Evolutionary conservation across 768 basidiomycete species (phyloP).

Genomic region (Gautieria morchelliformis): DNA sequence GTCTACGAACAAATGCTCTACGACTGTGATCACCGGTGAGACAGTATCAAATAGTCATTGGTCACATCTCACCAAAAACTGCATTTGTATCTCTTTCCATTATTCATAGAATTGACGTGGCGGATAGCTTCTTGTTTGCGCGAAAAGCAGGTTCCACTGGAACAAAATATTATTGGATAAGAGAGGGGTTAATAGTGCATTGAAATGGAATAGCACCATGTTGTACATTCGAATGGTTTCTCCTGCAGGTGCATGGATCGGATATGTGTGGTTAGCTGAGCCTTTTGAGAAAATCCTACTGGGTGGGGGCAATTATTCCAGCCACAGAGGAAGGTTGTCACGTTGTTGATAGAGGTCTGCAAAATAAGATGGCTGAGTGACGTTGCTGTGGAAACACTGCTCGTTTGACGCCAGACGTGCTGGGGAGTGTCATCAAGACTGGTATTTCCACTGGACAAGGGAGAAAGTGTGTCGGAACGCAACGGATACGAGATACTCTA

Average conservation of each 20-base stretch:
- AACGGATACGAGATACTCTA: not conserved
- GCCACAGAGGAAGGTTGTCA: slow-evolving; percentile 1
- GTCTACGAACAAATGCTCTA: not conserved
- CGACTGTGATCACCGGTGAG: not conserved
- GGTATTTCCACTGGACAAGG: not conserved
- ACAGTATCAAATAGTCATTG: not conserved
- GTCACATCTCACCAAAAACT: not conserved
- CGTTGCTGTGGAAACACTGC: not conserved
- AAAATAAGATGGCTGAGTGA: not conserved
- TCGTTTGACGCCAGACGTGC: not conserved
- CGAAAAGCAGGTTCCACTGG: not conserved
- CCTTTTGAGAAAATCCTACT: not conserved
- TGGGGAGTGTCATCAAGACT: not conserved
- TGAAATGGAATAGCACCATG: not conserved
- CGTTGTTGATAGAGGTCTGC: not conserved
- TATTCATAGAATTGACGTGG: not conserved
- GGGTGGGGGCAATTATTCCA: not conserved
- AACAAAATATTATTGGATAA: not conserved
- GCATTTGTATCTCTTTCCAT: not conserved
- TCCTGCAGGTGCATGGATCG: slow-evolving; percentile 4
- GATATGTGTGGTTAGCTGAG: slow-evolving; percentile 6
- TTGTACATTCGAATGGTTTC: slow-evolving; percentile 5
- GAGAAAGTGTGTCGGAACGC: not conserved
- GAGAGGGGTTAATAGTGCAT: not conserved
- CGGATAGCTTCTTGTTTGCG: not conserved